Evolutionary conservation across 495 filamentous ascomycete species (phyloP).

Genomic region (Aspergillus incahuasiensis): DNA sequence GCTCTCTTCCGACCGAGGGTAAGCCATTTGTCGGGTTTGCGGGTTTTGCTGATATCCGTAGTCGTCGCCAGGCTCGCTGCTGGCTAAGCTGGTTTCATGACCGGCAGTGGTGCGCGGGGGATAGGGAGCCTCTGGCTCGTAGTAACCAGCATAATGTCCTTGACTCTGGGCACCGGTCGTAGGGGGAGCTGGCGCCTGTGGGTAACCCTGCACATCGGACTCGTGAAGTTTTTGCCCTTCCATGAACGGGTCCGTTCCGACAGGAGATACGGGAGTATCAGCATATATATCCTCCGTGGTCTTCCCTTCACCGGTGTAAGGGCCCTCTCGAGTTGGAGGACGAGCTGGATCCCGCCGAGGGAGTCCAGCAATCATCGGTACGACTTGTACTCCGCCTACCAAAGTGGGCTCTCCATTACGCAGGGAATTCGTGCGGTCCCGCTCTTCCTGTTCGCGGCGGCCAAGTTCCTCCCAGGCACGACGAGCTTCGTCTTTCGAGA

Average conservation of each 20-base stretch:
- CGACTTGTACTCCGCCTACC: conserved; percentile 93
- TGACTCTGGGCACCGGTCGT: conserved; percentile 24
- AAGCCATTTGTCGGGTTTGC: conserved; percentile 38
- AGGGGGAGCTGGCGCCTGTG: conserved; percentile 20
- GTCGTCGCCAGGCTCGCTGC: conserved; percentile 52
- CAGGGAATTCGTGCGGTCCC: conserved; percentile 81
- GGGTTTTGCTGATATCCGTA: conserved; percentile 50
- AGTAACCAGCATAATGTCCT: conserved; percentile 34
- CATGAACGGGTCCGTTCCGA: conserved; percentile 57
- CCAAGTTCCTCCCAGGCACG: conserved; percentile 97
- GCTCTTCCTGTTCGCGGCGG: conserved; percentile 87
- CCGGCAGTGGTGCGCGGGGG: conserved; percentile 29
- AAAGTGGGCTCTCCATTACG: conserved; percentile 83
- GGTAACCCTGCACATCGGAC: not conserved
- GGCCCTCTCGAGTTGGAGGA: conserved; percentile 45
- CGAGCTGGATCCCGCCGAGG: conserved; percentile 55
- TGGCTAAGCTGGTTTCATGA: conserved; percentile 43
- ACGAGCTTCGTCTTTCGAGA: conserved; percentile 93
- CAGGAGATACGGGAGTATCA: conserved; percentile 41
- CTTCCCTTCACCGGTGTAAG: conserved; percentile 30
- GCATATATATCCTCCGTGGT: conserved; percentile 41
- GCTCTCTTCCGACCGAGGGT: conserved; percentile 42
- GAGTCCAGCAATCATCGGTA: conserved; percentile 81
- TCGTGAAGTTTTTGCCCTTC: conserved; percentile 29
- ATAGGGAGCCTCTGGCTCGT: conserved; percentile 44